A percentile compares a stretch with the other conserved stretches of the same genome.
Evolutionary conservation across 2,329 filamentous ascomycete genomes (phyloP).

Genomic region (Ophiostoma tasmaniense): DNA sequence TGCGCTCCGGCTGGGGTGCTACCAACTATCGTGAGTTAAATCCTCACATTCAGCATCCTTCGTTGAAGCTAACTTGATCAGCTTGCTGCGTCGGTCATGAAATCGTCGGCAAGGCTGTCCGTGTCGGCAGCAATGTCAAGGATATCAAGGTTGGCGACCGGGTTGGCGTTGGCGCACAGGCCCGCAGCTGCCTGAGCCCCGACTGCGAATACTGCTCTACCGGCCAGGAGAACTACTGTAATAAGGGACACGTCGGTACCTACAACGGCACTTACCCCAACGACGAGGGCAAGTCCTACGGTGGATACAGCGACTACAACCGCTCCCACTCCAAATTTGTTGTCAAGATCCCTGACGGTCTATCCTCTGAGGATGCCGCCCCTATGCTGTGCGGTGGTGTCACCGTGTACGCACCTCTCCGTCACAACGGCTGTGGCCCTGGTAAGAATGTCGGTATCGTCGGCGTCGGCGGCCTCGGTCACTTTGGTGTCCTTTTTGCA

Average conservation of each 20-base stretch:
- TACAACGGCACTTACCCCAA: slow-evolving; percentile 17
- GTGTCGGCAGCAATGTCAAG: slow-evolving; percentile 41
- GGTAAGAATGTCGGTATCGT: slow-evolving; percentile 21
- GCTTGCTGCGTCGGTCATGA: slow-evolving; percentile 56
- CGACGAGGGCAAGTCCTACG: slow-evolving; percentile 34
- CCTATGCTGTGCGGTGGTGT: slow-evolving; percentile 22
- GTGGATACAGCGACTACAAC: slow-evolving; percentile 23
- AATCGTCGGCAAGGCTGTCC: slow-evolving; percentile 51
- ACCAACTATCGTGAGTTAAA: slow-evolving; percentile 17
- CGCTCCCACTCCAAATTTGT: slow-evolving; percentile 35
- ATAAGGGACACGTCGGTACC: slow-evolving; percentile 11
- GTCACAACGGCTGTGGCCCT: slow-evolving; percentile 17
- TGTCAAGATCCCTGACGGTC: slow-evolving; percentile 23
- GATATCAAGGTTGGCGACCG: slow-evolving; percentile 29
- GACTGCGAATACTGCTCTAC: slow-evolving; percentile 27
- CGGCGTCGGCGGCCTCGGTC: slow-evolving; percentile 22
- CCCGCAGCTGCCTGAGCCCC: slow-evolving; percentile 22
- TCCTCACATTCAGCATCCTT: no score
- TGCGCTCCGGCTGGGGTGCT: slow-evolving; percentile 44
- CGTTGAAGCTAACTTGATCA: slow-evolving; percentile 15
- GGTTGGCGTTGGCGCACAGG: slow-evolving; percentile 21
- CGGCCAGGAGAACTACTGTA: slow-evolving; percentile 18
- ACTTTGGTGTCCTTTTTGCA: slow-evolving; percentile 21
- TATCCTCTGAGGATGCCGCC: slow-evolving; percentile 22
- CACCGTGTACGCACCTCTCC: slow-evolving; percentile 19